These are phyloP conservation scores for Vaccinium myrtillus DNA, from an alignment of 148 eudicot species.

Conservation along the genomic window DNA sequence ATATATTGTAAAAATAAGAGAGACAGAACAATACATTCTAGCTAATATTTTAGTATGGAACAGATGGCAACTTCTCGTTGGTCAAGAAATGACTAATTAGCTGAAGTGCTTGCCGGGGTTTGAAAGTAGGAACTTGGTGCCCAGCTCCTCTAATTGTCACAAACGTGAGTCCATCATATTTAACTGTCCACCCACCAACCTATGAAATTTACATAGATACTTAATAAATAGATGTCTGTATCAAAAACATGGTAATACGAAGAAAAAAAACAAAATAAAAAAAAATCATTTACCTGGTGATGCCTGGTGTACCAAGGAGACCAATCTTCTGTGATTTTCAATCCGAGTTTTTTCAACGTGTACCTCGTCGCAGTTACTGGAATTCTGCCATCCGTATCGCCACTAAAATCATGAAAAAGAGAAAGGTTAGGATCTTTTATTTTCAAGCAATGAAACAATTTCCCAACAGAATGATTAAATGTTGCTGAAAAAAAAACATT, in stretches of 20 bases:
- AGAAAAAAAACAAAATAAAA: not conserved
- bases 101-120: constrained; percentile 54
- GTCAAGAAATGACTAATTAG: constrained; percentile 44
- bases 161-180: constrained; percentile 56
- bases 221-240: not conserved
- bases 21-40: not conserved
- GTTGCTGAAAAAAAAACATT: not conserved
- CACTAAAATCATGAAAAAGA: constrained; percentile 36
- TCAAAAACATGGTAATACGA: not conserved
- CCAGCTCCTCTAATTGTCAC: constrained; percentile 77
- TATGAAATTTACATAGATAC: not conserved
- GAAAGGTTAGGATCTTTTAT: not conserved
- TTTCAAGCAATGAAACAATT: not conserved
- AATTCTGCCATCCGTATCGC: constrained; percentile 86
- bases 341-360: constrained; percentile 59
- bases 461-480: not conserved
- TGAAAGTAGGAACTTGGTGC: constrained; percentile 67
- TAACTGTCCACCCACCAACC: constrained; percentile 89
- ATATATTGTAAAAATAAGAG: not conserved
- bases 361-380: constrained; percentile 80
- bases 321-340: constrained; percentile 65
- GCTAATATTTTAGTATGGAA: constrained; percentile 18
- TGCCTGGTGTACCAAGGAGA: constrained; percentile 69
- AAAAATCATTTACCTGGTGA: constrained; percentile 38
- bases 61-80: constrained; percentile 43